phyloP scores from a whole-genome alignment of 495 filamentous ascomycete genomes.

The Xeromyces bisporus region DNA sequence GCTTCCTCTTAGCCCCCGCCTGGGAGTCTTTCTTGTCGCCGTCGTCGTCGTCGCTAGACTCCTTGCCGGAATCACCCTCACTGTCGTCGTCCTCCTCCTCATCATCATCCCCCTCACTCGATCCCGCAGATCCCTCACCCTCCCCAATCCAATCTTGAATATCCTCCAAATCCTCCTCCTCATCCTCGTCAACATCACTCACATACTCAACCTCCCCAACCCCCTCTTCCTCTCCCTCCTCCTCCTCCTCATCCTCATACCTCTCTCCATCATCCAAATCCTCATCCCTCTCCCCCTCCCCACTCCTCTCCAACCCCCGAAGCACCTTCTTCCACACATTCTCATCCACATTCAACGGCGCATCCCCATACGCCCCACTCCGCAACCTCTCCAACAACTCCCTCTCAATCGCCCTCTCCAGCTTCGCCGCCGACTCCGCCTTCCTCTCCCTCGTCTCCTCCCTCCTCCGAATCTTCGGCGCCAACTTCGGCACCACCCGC shows the following conservation, averaged over 20 bases:
- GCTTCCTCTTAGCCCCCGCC: slow-evolving; percentile 53
- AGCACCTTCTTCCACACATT: slow-evolving; percentile 96
- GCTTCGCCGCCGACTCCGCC: slow-evolving; percentile 82
- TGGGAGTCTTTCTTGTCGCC: slow-evolving; percentile 30
- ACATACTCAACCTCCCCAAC: slow-evolving; percentile 78
- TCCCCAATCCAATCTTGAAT: slow-evolving; percentile 59
- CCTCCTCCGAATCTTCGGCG: slow-evolving; percentile 76
- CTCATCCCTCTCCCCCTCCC: slow-evolving; percentile 69
- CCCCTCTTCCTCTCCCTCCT: slow-evolving; percentile 53
- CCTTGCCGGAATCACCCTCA: slow-evolving; percentile 21
- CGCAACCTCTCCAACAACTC: slow-evolving; percentile 83
- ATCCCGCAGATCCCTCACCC: slow-evolving; percentile 41
- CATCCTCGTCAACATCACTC: slow-evolving; percentile 49
- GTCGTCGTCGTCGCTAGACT: slow-evolving; percentile 21
- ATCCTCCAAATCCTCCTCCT: slow-evolving; percentile 46
- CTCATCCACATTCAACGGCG: slow-evolving; percentile 86
- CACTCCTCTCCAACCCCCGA: slow-evolving; percentile 68
- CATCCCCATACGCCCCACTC: slow-evolving; percentile 87
- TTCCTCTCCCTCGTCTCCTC: slow-evolving; percentile 89
- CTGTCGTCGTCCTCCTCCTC: slow-evolving; percentile 35
- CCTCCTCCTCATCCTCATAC: slow-evolving; percentile 50
- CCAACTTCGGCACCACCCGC: slow-evolving; percentile 71
- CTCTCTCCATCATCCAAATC: slow-evolving; percentile 82
- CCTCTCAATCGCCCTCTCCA: slow-evolving; percentile 89
- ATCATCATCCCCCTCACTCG: slow-evolving; percentile 33